A percentile compares a stretch with the other conserved stretches of the same genome.
Evolutionary conservation across 2,329 filamentous ascomycete species (phyloP).

Genomic region (Parastagonospora nodorum): DNA sequence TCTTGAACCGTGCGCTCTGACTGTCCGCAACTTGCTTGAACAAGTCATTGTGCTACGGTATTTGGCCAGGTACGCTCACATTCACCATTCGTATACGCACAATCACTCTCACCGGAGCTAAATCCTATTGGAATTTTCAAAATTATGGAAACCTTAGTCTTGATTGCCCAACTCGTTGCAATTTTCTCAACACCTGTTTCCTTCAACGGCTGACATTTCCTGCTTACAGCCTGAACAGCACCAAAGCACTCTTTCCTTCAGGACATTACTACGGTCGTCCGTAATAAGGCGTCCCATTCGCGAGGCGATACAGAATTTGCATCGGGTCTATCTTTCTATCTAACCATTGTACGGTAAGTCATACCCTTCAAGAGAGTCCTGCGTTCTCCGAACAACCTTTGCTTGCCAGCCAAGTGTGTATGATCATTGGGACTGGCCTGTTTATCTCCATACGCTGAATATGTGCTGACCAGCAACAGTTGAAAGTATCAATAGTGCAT

Average conservation of each 20-base stretch:
- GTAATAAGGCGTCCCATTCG: not conserved
- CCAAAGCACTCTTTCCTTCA: not conserved
- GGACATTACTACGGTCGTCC: no score
- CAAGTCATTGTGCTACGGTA: conserved; percentile 29
- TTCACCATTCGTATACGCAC: conserved; percentile 5
- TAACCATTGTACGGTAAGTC: no score
- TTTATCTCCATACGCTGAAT: no score
- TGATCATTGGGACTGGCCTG: no score
- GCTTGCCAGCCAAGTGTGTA: no score
- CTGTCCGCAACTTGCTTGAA: conserved; percentile 14
- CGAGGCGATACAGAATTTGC: not conserved
- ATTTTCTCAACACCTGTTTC: conserved; percentile 7
- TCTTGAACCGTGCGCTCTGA: conserved; percentile 2
- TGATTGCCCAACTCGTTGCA: not conserved
- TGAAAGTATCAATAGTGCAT: no score
- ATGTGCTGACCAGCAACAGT: no score
- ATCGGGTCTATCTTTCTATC: no score
- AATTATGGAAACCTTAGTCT: not conserved
- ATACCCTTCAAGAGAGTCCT: no score
- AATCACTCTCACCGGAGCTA: not conserved
- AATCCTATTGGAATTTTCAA: not conserved
- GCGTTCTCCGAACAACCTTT: no score
- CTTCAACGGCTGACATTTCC: conserved; percentile 19
- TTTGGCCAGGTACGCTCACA: conserved; percentile 29
- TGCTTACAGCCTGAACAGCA: conserved; percentile 16